A percentile compares a stretch with the other conserved stretches of the same genome.
Evolutionary conservation across 164 flowering plant species (phyloP).

Genomic region (Magnolia officinalis): DNA sequence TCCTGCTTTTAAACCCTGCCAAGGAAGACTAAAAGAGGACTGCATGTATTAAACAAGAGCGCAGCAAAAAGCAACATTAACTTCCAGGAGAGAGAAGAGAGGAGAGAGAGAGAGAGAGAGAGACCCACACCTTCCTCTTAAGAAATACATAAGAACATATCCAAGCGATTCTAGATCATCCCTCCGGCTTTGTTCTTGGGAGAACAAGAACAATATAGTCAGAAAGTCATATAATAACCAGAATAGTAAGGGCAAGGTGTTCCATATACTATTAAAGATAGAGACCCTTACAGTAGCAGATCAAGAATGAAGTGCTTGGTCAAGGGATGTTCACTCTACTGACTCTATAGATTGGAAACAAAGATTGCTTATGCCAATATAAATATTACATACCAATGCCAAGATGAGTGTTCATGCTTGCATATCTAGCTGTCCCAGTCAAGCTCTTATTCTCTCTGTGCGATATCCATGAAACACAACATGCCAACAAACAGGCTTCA

Average conservation of each 20-base stretch:
- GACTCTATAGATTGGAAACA: background rate
- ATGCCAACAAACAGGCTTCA: background rate
- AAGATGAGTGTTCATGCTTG: slow-evolving; percentile 93
- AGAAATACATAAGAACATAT: slow-evolving; percentile 85
- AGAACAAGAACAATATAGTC: slow-evolving; percentile 9
- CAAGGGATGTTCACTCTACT: background rate
- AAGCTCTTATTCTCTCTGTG: slow-evolving; percentile 90
- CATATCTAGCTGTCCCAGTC: slow-evolving; percentile 97
- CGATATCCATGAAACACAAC: background rate
- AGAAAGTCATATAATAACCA: background rate
- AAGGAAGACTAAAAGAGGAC: slow-evolving; percentile 60
- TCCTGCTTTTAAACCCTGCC: slow-evolving; percentile 98
- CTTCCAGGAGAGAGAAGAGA: background rate
- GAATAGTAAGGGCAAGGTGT: background rate
- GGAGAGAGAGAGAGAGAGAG: background rate
- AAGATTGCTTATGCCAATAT: background rate
- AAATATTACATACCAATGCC: slow-evolving; percentile 64
- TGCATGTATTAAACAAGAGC: background rate
- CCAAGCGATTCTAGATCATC: slow-evolving; percentile 97
- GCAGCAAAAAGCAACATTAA: background rate
- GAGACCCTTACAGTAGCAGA: background rate
- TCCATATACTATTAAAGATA: background rate
- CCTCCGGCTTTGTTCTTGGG: slow-evolving; percentile 84
- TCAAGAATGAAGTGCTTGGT: background rate
- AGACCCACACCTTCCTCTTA: slow-evolving; percentile 72